phyloP scores from a whole-genome alignment of 768 basidiomycete genomes.

The Psilocybe tampanensis region DNA sequence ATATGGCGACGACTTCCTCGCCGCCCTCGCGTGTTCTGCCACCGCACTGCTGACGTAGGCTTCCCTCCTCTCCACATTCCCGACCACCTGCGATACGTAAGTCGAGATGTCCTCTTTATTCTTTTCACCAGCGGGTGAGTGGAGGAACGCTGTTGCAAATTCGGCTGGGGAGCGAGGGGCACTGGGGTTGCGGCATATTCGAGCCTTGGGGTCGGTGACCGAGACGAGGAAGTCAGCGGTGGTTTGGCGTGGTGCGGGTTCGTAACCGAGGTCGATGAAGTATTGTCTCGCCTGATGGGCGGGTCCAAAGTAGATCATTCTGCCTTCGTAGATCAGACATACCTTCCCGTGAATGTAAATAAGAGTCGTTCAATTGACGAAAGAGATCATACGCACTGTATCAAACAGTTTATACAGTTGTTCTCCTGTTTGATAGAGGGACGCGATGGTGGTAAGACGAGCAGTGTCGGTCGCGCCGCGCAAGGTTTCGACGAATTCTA shows the following conservation, averaged over 20 bases:
- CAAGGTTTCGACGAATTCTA: conserved; percentile 71
- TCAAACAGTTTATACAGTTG: conserved; percentile 67
- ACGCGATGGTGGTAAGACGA: conserved; percentile 62
- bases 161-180: conserved; percentile 57
- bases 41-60: conserved; percentile 51
- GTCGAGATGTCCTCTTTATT: conserved; percentile 49
- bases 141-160: conserved; percentile 51
- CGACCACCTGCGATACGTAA: conserved; percentile 47
- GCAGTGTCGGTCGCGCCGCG: conserved; percentile 63
- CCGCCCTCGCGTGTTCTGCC: background rate
- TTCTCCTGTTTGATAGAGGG: conserved; percentile 85
- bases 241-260: conserved; percentile 64
- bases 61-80: conserved; percentile 40
- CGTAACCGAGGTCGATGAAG: conserved; percentile 67
- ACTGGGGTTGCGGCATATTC: conserved; percentile 44
- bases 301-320: conserved; percentile 76
- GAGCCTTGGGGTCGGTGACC: conserved; percentile 63
- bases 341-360: too few species aligned
- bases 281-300: conserved; percentile 66
- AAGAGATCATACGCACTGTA: conserved; percentile 35
- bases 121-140: conserved; percentile 37
- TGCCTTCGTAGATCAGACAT: conserved; percentile 68
- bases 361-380: too few species aligned
- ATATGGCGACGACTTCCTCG: background rate
- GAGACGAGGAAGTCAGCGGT: conserved; percentile 68